These are phyloP conservation scores for Tuber umbilicatum DNA, from an alignment of 495 filamentous ascomycete genomes.

Conservation along the genomic window DNA sequence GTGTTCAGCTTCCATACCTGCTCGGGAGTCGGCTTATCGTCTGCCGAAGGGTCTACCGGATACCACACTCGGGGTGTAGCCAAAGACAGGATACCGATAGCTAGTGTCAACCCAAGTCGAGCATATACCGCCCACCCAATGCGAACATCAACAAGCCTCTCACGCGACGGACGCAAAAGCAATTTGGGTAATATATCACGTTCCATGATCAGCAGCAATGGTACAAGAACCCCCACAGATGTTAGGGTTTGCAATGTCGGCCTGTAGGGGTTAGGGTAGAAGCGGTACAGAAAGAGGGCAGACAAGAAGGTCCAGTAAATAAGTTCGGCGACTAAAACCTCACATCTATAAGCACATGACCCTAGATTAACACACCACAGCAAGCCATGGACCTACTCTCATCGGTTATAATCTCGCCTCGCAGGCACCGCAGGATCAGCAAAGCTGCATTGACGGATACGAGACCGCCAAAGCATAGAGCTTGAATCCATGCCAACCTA, in stretches of 20 bases:
- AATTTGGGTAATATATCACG: conserved; percentile 38
- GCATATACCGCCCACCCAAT: conserved; percentile 30
- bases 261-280: conserved; percentile 37
- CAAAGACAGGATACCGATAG: conserved; percentile 21
- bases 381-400: background rate
- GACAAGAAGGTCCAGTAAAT: conserved; percentile 32
- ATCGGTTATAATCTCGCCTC: background rate
- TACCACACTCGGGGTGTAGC: conserved; percentile 41
- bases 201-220: conserved; percentile 28
- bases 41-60: conserved; percentile 36
- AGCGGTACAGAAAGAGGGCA: conserved; percentile 34
- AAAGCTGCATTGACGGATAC: background rate
- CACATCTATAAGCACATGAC: background rate
- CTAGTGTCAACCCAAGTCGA: conserved; percentile 23
- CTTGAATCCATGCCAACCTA: conserved; percentile 9
- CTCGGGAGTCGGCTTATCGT: conserved; percentile 25
- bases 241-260: conserved; percentile 23
- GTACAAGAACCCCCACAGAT: conserved; percentile 26
- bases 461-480: conserved; percentile 1
- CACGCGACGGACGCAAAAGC: conserved; percentile 32
- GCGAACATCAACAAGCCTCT: conserved; percentile 30
- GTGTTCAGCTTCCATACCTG: conserved; percentile 10
- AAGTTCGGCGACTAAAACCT: conserved; percentile 23
- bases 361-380: background rate
- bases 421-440: conserved; percentile 2